These are phyloP conservation scores for Scortechinia acanthostroma DNA, from an alignment of 2,329 filamentous ascomycete species.

Conservation along the genomic window DNA sequence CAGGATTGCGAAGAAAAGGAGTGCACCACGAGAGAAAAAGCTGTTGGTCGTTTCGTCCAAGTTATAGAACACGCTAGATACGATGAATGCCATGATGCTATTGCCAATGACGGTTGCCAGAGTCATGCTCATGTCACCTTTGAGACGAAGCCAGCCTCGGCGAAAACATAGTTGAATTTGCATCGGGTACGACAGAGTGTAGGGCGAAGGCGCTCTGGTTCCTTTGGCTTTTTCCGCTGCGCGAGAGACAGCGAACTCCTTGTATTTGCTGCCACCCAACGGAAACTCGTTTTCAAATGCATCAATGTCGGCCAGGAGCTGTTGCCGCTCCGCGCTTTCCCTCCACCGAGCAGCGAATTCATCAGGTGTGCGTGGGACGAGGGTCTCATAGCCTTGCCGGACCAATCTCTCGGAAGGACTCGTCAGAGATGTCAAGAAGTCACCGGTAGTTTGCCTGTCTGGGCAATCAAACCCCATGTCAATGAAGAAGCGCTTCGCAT, in stretches of 20 bases:
- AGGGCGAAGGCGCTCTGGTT: slow-evolving; percentile 68
- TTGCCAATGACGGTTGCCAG: slow-evolving; percentile 66
- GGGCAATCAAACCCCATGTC: slow-evolving; percentile 63
- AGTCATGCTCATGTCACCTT: slow-evolving; percentile 70
- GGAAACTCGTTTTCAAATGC: slow-evolving; percentile 43
- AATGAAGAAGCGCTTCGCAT: slow-evolving; percentile 59
- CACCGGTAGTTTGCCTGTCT: slow-evolving; percentile 59
- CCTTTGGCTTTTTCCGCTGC: slow-evolving; percentile 44
- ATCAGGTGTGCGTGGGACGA: slow-evolving; percentile 49
- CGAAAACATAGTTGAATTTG: slow-evolving; percentile 75
- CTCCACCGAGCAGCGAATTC: slow-evolving; percentile 54
- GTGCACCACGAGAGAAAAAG: slow-evolving; percentile 72
- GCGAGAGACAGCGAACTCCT: slow-evolving; percentile 45
- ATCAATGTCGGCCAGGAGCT: slow-evolving; percentile 44
- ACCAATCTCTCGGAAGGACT: slow-evolving; percentile 46
- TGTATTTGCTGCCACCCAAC: slow-evolving; percentile 44
- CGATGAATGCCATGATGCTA: slow-evolving; percentile 68
- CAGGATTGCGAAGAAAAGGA: slow-evolving; percentile 82
- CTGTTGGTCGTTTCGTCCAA: slow-evolving; percentile 54
- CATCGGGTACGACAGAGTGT: slow-evolving; percentile 70
- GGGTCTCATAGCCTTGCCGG: slow-evolving; percentile 45
- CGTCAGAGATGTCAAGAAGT: slow-evolving; percentile 69
- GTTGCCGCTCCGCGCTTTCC: slow-evolving; percentile 39
- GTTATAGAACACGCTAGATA: slow-evolving; percentile 77
- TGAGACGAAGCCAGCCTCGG: slow-evolving; percentile 72